Percentiles rank a stretch among this genome's conserved stretches.
These are phyloP conservation scores for Pseudomonodictys pantanalensis DNA, from an alignment of 495 filamentous ascomycete genomes.

Conservation along the genomic window DNA sequence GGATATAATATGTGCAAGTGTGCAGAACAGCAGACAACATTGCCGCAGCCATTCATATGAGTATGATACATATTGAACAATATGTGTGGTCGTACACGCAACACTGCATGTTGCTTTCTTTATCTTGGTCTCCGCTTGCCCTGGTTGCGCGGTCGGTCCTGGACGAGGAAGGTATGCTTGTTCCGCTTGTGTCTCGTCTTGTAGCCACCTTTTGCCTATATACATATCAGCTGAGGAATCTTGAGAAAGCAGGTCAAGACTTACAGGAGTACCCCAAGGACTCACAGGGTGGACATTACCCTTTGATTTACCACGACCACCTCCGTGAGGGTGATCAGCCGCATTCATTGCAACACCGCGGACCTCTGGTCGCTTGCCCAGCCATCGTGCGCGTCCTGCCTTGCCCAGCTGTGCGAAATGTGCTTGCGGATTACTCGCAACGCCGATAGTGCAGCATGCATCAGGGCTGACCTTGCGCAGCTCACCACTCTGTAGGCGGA, in stretches of 20 bases:
- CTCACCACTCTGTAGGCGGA: slow-evolving; percentile 89
- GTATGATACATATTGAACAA: slow-evolving; percentile 1
- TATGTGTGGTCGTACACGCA: slow-evolving; percentile 1
- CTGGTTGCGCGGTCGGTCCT: slow-evolving; percentile 44
- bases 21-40: neutral
- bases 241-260: slow-evolving; percentile 39
- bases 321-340: slow-evolving; percentile 95
- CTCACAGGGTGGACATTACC: slow-evolving; percentile 91
- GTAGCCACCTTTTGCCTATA: slow-evolving; percentile 88
- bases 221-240: slow-evolving; percentile 4
- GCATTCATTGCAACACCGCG: slow-evolving; percentile 97
- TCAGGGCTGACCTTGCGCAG: slow-evolving; percentile 81
- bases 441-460: slow-evolving; percentile 88
- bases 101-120: neutral
- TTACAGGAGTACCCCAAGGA: slow-evolving; percentile 92
- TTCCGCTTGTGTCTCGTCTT: slow-evolving; percentile 74
- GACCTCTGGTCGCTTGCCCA: slow-evolving; percentile 90
- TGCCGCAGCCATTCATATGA: neutral
- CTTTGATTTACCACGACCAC: slow-evolving; percentile 98
- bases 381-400: slow-evolving; percentile 85
- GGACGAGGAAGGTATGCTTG: slow-evolving; percentile 44
- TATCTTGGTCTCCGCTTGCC: slow-evolving; percentile 42
- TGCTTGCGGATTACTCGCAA: slow-evolving; percentile 88
- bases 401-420: slow-evolving; percentile 90
- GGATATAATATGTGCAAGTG: neutral